A percentile compares a stretch with the other conserved stretches of the same genome.
Conservation (phyloP, 108 stramenopile genomes). For the Schizochytrium sp. region DNA sequence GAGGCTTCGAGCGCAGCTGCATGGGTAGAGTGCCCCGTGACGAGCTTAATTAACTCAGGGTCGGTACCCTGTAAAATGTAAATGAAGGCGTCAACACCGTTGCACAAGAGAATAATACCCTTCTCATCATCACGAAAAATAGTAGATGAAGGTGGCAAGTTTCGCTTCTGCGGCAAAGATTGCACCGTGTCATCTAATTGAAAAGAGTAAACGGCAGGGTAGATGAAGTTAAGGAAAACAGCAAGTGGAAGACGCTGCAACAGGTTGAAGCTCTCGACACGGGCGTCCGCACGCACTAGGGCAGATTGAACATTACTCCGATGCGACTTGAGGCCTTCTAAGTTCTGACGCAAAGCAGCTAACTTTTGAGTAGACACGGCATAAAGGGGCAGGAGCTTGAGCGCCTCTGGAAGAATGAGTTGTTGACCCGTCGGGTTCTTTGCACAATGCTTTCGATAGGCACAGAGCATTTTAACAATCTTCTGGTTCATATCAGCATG, state of each 20-base stretch:
- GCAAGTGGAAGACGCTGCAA: background rate
- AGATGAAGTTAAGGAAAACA: background rate
- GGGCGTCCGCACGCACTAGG: conserved; percentile 49
- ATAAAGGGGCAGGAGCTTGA: conserved; percentile 88
- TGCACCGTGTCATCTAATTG: background rate
- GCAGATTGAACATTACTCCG: conserved; percentile 29
- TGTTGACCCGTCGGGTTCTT: conserved; percentile 78
- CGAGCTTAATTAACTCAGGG: background rate
- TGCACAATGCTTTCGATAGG: conserved; percentile 84
- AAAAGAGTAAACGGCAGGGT: background rate
- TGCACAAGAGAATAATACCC: background rate
- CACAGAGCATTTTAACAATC: conserved; percentile 72
- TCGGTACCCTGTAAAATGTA: background rate
- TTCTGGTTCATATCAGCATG: background rate
- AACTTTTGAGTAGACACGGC: conserved; percentile 74
- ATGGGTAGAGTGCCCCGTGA: background rate
- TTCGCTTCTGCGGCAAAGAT: background rate
- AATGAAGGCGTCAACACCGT: background rate
- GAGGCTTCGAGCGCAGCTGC: conserved; percentile 7
- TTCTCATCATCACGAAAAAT: background rate
- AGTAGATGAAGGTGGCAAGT: background rate
- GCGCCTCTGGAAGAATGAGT: conserved; percentile 87
- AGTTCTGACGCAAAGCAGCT: background rate
- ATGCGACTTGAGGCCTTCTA: conserved; percentile 40
- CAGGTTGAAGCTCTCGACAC: background rate